These are phyloP conservation scores for Pyrus hybrid DNA, from an alignment of 331 rosid genomes.

Conservation along the genomic window DNA sequence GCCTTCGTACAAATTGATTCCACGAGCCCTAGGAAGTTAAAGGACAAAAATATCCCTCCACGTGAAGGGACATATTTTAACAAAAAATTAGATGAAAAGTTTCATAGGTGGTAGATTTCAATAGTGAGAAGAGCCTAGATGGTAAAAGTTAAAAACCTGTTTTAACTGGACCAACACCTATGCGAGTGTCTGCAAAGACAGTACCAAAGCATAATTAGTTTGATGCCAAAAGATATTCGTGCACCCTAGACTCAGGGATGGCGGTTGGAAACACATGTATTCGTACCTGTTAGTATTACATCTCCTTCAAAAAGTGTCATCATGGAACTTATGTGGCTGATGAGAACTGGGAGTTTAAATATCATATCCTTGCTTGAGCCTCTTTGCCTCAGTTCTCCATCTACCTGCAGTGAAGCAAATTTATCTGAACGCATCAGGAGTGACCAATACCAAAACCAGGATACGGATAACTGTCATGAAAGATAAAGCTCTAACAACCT, in stretches of 20 bases:
- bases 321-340: conserved; percentile 78
- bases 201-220: background rate
- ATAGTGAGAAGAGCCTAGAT: no score
- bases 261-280: background rate
- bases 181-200: no score
- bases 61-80: no score
- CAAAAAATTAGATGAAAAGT: no score
- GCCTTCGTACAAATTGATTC: no score
- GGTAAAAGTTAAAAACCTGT: no score
- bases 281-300: conserved; percentile 78
- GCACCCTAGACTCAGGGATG: background rate
- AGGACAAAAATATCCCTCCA: no score
- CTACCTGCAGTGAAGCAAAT: conserved; percentile 45
- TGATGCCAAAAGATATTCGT: background rate
- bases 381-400: conserved; percentile 75
- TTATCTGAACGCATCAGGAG: background rate
- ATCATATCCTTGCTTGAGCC: conserved; percentile 94
- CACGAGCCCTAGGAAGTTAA: no score
- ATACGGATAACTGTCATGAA: background rate
- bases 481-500: conserved; percentile 37
- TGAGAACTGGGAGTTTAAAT: conserved; percentile 78
- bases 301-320: conserved; percentile 93
- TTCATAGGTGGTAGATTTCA: no score
- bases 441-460: background rate
- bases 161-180: no score